A percentile compares a stretch with the other conserved stretches of the same genome.
phyloP scores from a whole-genome alignment of 805 yeast genomes.

The Teunomyces stri region DNA sequence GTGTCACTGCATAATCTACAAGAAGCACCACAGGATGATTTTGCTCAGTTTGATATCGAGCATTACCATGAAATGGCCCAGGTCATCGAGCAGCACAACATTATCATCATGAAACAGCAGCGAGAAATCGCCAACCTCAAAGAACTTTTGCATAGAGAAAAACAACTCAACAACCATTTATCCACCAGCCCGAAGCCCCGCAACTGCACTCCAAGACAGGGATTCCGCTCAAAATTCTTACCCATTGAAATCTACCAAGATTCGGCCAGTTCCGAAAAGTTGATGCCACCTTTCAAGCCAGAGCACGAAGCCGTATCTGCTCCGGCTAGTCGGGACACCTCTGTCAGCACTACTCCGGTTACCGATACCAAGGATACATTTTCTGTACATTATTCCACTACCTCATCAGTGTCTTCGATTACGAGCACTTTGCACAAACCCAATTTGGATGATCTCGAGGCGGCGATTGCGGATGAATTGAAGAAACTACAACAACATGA shows the following conservation, averaged over 20 bases:
- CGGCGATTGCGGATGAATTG: neutral
- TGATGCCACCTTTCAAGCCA: slow-evolving; percentile 6
- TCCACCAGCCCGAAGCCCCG: neutral
- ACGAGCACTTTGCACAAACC: slow-evolving; percentile 15
- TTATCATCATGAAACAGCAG: slow-evolving; percentile 22
- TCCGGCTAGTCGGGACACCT: neutral
- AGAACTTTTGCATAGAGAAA: slow-evolving; percentile 21
- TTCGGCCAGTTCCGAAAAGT: neutral
- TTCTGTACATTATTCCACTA: slow-evolving; percentile 6
- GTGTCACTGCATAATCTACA: neutral
- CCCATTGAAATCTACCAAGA: slow-evolving; percentile 8
- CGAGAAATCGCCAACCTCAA: slow-evolving; percentile 23
- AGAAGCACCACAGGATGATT: neutral
- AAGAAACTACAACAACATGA: neutral
- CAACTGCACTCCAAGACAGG: neutral
- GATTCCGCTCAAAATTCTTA: slow-evolving; percentile 6
- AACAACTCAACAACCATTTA: slow-evolving; percentile 13
- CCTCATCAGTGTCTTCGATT: slow-evolving; percentile 19
- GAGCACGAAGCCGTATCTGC: neutral
- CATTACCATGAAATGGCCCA: slow-evolving; percentile 22
- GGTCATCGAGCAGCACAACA: slow-evolving; percentile 21
- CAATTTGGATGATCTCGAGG: slow-evolving; percentile 1
- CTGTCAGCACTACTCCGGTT: neutral
- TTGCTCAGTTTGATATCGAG: slow-evolving; percentile 3
- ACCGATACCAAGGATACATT: neutral